Base-by-base conservation (phyloP, 805 yeast species). In the Yarrowia bubula region DNA sequence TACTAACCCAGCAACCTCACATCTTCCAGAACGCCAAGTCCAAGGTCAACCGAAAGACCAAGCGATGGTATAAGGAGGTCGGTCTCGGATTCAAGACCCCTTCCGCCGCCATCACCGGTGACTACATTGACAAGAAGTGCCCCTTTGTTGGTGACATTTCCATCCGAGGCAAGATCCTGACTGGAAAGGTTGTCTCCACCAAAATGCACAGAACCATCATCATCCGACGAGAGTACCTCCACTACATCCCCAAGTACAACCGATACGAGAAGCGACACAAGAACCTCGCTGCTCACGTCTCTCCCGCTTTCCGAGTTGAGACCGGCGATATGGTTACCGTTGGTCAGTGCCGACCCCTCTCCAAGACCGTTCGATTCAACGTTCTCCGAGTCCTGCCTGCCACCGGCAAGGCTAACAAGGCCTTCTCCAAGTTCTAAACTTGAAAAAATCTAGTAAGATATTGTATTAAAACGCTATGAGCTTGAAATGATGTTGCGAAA, bases 71-170 rank as follows among this genome's bases (percentile, higher is more conserved):
- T 82, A 95, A 95, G 89, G 97, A 95, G 70, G 98, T 91, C 78
- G 99, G 99, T 82, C 90, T 95, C 81, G 99, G 99, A 75, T 95
- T 92, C 98, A 95, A 95, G 91, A 95, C 99, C 85, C 99, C 99
- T 84, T 89, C 87, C 85, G 84, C 92, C 80, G 99, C 99, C 78
- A 90, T 92, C 84, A 93, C 89, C 81, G 99, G 99, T 83, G 84
- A 92, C 77, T 95, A 95, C 96, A 92, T 95, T 80, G 99, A 79
- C 92, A 95, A 95, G 92, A 95, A 95, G 86, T 95, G 99, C 86
- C 99, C 99, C 82, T 95, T 95, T 86, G 89, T 86, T 76, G 99
- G 99, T 83, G 83, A 82, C 75, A 88, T 95, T 76, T 92, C 98
- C 75, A 95, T 95, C 89, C 92, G 99, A 86, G 99, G 99, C 86